phyloP scores from a whole-genome alignment of 2,329 filamentous ascomycete genomes.

The Sporothrix pseudoabietina region DNA sequence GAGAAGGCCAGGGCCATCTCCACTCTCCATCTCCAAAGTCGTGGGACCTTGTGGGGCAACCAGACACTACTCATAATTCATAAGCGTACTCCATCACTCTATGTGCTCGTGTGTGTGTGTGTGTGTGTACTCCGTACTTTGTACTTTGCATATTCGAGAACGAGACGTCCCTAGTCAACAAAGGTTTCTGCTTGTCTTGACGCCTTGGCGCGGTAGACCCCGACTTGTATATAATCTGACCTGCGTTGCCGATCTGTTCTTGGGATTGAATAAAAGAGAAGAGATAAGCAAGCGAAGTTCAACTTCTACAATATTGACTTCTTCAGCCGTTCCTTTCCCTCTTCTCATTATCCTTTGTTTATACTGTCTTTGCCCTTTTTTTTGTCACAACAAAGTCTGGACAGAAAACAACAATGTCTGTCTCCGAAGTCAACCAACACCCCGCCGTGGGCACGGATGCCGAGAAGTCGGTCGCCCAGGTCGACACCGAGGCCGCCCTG shows the following conservation, averaged over 20 bases:
- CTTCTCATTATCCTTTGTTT: background rate
- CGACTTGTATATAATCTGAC: conserved; percentile 12
- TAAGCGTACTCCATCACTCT: background rate
- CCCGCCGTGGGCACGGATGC: background rate
- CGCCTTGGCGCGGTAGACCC: background rate
- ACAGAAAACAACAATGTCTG: background rate
- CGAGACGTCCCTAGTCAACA: background rate
- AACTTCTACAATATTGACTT: background rate
- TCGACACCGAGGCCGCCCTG: background rate
- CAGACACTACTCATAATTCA: background rate
- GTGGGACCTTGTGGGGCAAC: background rate
- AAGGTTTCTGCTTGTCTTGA: background rate
- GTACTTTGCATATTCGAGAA: background rate
- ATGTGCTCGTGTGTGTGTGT: background rate
- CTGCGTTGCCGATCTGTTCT: conserved; percentile 12
- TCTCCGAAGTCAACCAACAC: background rate
- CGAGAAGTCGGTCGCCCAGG: conserved; percentile 7
- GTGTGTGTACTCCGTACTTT: background rate
- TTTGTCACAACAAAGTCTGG: background rate
- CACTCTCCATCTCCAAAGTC: background rate
- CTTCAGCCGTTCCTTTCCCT: background rate
- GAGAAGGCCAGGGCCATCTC: background rate
- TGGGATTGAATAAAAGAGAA: background rate
- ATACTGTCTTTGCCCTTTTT: background rate
- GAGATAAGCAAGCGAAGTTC: background rate